Base-by-base conservation (phyloP, 1,284 basidiomycete genomes). In the Exobasidium cylindrosporum region DNA sequence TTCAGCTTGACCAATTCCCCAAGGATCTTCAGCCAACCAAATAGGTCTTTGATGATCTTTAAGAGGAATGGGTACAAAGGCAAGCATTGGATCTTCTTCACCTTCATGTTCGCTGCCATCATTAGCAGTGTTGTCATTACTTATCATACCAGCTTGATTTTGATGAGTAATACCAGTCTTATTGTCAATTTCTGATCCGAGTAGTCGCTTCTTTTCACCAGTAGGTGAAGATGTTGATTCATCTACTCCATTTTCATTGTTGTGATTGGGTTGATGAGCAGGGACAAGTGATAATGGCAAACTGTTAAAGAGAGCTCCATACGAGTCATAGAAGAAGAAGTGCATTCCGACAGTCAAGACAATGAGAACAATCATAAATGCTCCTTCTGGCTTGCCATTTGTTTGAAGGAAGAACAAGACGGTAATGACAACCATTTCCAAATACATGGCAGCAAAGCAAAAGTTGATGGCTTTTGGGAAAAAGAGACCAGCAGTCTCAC, bases 401-500 rank as follows among this genome's bases (percentile, higher is more conserved):
- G 73, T 70, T 24, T 70, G 58, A 21, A 77, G 64, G 66, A 78
- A 73, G 70, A 76, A 79, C 57, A 78, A 72, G 57, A 71, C 67
- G 14, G 74, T 65, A 43, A 77, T 64, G 62, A 79, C 68, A 35
- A 79, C 59, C 62, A 67, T 67, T 60, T 73, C 69, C 60, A 79
- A 64, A 63, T 79, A 79, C 21, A 78, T 68, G 3, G 92, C 95
- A n/a, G 92, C 90, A 72, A 97, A 97, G 46, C 95, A 79, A 75
- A 97, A 94, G 58, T 89, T 87, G 49, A 98, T 87, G 1, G 96
- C 95, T 81, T 89, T 91, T 50, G 93, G 93, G 84, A 95, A 97
- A 84, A 97, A 97, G 54, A 91, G 81, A 0, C 95, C 95, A 29
- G 92, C 94, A 0, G 95, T 97, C 70, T 99, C 95, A 56, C 82